Base-by-base conservation (phyloP, 1,284 basidiomycete species). In the Ustilago nuda region DNA sequence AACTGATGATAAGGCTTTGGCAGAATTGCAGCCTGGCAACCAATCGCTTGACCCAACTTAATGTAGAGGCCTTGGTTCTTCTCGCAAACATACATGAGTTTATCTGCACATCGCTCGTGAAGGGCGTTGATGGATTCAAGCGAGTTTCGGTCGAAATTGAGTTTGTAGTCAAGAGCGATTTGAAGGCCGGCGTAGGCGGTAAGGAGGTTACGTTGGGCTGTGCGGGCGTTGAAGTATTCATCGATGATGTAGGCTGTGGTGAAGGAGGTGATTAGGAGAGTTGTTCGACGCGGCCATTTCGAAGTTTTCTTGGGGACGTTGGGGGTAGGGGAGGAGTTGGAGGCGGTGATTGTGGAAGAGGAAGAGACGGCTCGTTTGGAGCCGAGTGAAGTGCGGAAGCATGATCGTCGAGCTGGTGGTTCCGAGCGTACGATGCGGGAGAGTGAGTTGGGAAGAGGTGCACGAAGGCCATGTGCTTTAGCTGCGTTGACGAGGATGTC, bases 31-130 rank as follows among this genome's bases (percentile, higher is more conserved):
- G 79, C 78, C 53, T 83, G 77, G 37, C 61, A 71, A 2, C 75
- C 82, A 56, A 83, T 78, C 4, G 81, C 82, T 62, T 83, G 82
- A 17, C 78, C 80, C 8, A 83, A 61, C 53, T 83, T 83, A 67
- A 81, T 64, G 58, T 80, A 81, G 17, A 83, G 72, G 8, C 82
- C 80, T 51, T 75, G 72, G 55, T 83, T 83, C 56, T 64, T 63
- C 32, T 82, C 82, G 71, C 82, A 83, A 13, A 81, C 72, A 12
- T 61, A 65, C 57, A 82, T 68, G 23, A 83, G 73, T 19, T 76
- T 60, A 12, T 75, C 67, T 2, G 82, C 82, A 30, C 76, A 76
- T 17, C 82, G 63, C 51, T 82, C 76, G 71, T 83, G 82, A 0
- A 83, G 66, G 3, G 78, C 75, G n/a, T 75, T 78, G 68, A 79